Evolutionary conservation across 2,329 filamentous ascomycete species (phyloP).

Genomic region (Neurospora sp.): DNA sequence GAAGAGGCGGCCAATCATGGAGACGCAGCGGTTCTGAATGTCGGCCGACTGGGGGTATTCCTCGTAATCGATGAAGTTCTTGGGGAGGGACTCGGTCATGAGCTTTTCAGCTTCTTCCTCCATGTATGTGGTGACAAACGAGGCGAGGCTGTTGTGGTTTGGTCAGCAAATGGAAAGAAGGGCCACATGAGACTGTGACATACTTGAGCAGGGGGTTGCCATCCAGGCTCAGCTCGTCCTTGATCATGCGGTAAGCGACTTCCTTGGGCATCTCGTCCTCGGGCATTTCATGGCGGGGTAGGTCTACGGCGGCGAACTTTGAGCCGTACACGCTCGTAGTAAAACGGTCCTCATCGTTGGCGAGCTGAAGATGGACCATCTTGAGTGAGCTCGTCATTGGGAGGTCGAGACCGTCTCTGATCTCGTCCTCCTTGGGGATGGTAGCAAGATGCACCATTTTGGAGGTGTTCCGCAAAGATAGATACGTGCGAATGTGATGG

Average conservation of each 20-base stretch:
- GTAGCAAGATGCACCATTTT: conserved; percentile 43
- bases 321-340: conserved; percentile 82
- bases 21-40: conserved; percentile 85
- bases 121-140: conserved; percentile 96
- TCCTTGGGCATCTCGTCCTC: conserved; percentile 84
- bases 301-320: conserved; percentile 67
- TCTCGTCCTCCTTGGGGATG: conserved; percentile 26
- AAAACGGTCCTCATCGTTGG: conserved; percentile 46
- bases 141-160: conserved; percentile 55
- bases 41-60: conserved; percentile 74
- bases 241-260: conserved; percentile 94
- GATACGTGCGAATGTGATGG: background rate
- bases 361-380: conserved; percentile 37
- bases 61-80: conserved; percentile 92
- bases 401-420: conserved; percentile 12
- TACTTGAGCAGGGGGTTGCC: conserved; percentile 82
- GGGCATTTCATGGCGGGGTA: conserved; percentile 79
- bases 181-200: conserved; percentile 15
- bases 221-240: conserved; percentile 84
- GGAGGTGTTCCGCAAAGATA: background rate
- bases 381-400: conserved; percentile 26
- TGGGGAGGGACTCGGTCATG: conserved; percentile 84
- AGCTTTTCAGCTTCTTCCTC: conserved; percentile 94
- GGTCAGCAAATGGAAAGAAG: background rate
- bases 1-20: conserved; percentile 85